A percentile compares a stretch with the other conserved stretches of the same genome.
phyloP scores from a whole-genome alignment of 2,329 filamentous ascomycete genomes.

The Trichophyton verrucosum region DNA sequence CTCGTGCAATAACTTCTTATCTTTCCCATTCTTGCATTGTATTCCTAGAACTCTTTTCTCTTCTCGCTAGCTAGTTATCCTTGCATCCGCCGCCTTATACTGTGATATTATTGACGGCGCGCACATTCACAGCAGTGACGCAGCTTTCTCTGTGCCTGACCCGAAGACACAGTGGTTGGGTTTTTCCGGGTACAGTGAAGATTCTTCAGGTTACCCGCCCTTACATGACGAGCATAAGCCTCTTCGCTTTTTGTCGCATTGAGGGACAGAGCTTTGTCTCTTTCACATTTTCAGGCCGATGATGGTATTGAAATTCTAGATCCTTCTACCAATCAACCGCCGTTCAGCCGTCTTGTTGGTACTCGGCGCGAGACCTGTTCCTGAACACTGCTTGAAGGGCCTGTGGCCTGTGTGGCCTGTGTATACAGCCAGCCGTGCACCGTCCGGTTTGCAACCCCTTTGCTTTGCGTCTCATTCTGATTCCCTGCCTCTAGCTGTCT shows the following conservation, averaged over 20 bases:
- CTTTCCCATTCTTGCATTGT: neutral
- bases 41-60: neutral
- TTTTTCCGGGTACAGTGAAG: neutral
- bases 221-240: neutral
- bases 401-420: neutral
- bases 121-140: conserved; percentile 1
- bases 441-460: neutral
- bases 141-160: neutral
- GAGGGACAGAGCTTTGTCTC: neutral
- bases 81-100: conserved; percentile 1
- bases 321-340: neutral
- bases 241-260: neutral
- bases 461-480: neutral
- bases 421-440: neutral
- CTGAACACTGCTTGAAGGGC: neutral
- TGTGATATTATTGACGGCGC: conserved; percentile 2
- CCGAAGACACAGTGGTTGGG: no score
- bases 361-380: neutral
- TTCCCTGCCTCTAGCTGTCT: neutral
- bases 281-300: neutral
- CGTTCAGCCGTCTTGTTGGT: neutral
- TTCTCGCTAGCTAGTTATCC: neutral
- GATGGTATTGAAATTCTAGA: neutral
- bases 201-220: neutral
- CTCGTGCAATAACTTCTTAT: neutral